Base-by-base conservation (phyloP, 192 early-diverging fungal genomes). In the Coemansia sp. region DNA sequence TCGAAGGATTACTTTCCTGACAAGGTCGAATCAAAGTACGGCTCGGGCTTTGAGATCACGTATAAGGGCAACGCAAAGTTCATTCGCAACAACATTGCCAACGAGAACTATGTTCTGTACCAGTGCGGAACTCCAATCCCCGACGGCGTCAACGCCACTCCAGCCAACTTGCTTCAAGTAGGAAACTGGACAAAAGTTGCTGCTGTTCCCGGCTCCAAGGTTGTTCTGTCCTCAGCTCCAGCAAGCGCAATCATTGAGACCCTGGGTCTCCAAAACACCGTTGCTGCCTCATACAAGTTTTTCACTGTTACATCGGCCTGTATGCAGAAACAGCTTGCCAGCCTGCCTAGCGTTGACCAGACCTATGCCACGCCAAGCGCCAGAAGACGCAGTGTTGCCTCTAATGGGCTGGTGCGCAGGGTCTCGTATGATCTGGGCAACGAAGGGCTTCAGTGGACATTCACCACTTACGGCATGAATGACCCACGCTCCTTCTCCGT, bases 61-160 rank as follows among this genome's bases (percentile, higher is more conserved):
- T 91, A 92, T 71, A 67, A 79, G 32, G 79, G 85, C 11, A 88
- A 86, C 62, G 86, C 88, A 79, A 93, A 93, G 76, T 66, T 88
- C 43, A 77, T 91, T 9, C 78, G 71, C 46, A 90, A 91, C 75
- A 84, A 42, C 17, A 58, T 72, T 14, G 70, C 79, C 20, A 84
- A 85, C 46, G 82, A 84, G 20, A 83, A 74, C 20, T 91, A 87
- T 67, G 84, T 87, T n/a, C 84, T 92, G 43, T 86, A 87, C 56
- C 90, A 90, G 69, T 93, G 89, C 70, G 89, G 90, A 61, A 89
- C 90, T 17, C 85, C 87, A 14, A 46, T 61, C 7, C 70, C 80
- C 19, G 66, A 71, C 41, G 72, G 80, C 49, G 80, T 58, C 50
- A 81, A 85, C 48, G 17, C 70, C 5, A 88, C 89, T 0, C 61